Evolutionary conservation across 371 early-diverging fungal species (phyloP).

Genomic region (Fennellomyces sp.): DNA sequence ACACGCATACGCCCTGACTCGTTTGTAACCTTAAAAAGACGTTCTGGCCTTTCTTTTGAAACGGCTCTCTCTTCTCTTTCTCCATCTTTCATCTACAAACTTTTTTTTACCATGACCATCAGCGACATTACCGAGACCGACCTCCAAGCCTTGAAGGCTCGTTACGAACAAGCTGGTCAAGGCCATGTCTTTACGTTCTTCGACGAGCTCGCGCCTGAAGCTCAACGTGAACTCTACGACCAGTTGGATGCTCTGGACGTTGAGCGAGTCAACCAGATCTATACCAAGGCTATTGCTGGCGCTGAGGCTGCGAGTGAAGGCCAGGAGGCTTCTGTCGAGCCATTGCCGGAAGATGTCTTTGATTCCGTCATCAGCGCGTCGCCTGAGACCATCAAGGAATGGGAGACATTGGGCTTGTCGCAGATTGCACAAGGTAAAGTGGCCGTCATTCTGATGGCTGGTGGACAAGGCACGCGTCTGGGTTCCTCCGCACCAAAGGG

Average conservation of each 20-base stretch:
- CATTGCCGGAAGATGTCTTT: slow-evolving; percentile 77
- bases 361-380: slow-evolving; percentile 72
- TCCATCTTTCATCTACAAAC: not conserved
- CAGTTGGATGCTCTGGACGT: slow-evolving; percentile 80
- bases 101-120: slow-evolving; percentile 19
- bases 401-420: slow-evolving; percentile 77
- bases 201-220: slow-evolving; percentile 62
- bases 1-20: not conserved
- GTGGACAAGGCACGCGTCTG: slow-evolving; percentile 90
- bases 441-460: slow-evolving; percentile 92
- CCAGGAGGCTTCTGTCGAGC: slow-evolving; percentile 62
- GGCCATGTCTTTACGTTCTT: slow-evolving; percentile 89
- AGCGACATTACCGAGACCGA: slow-evolving; percentile 33
- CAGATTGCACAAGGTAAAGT: slow-evolving; percentile 87
- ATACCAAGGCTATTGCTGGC: slow-evolving; percentile 67
- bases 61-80: not conserved
- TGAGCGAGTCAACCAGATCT: slow-evolving; percentile 80
- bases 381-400: slow-evolving; percentile 61
- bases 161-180: slow-evolving; percentile 81
- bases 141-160: slow-evolving; percentile 56
- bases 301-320: slow-evolving; percentile 43
- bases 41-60: slow-evolving; percentile 6
- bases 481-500: slow-evolving; percentile 92
- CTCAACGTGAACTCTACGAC: slow-evolving; percentile 60
- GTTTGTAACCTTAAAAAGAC: slow-evolving; percentile 5